Evolutionary conservation across 2,329 filamentous ascomycete genomes (phyloP).

Genomic region (Leptographium lundbergii): DNA sequence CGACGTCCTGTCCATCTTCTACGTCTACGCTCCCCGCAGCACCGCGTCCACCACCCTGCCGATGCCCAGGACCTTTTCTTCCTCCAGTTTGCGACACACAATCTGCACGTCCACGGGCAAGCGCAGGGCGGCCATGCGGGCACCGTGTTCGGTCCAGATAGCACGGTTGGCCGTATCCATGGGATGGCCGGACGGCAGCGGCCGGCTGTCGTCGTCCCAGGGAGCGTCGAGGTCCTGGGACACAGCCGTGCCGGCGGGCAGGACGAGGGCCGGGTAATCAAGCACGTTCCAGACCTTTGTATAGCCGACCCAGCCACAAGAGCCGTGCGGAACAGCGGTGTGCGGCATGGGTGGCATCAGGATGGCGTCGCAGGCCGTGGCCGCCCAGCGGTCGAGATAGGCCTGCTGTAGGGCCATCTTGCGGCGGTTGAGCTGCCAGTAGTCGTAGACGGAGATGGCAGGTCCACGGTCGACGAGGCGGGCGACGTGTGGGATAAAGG

Average conservation of each 20-base stretch:
- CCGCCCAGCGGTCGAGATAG: constrained; percentile 48
- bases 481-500: constrained; percentile 45
- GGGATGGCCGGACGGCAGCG: constrained; percentile 32
- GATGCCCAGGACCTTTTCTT: constrained; percentile 39
- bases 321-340: constrained; percentile 32
- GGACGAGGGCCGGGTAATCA: constrained; percentile 45
- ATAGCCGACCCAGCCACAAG: constrained; percentile 39
- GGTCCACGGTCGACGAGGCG: constrained; percentile 37
- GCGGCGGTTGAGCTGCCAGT: constrained; percentile 53
- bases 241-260: constrained; percentile 37
- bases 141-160: constrained; percentile 28
- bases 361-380: constrained; percentile 36
- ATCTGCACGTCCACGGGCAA: constrained; percentile 42
- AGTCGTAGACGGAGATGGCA: constrained; percentile 48
- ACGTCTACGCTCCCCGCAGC: background rate
- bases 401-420: constrained; percentile 40
- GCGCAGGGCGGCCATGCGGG: constrained; percentile 22
- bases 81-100: constrained; percentile 36
- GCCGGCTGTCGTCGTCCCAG: constrained; percentile 14
- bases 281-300: constrained; percentile 51
- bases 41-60: constrained; percentile 22
- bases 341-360: constrained; percentile 50
- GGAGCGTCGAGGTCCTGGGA: constrained; percentile 16
- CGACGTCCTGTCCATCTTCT: background rate
- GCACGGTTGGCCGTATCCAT: constrained; percentile 38